Percentiles rank a stretch among this genome's conserved stretches.
These are phyloP conservation scores for Prunus padus DNA, from an alignment of 306 rosid genomes.

Conservation along the genomic window DNA sequence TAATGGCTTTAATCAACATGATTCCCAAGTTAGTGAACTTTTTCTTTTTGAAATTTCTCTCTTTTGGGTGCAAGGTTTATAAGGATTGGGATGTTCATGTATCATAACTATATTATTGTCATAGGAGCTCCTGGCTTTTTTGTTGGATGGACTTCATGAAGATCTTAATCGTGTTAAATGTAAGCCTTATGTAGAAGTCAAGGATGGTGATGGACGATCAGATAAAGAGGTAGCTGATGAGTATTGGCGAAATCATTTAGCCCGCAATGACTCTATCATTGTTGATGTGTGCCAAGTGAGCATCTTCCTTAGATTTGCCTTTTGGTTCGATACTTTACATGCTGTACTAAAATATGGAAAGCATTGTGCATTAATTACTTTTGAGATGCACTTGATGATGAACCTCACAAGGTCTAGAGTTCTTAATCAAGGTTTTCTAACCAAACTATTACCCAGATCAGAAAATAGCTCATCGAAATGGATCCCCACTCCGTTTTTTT, in stretches of 20 bases:
- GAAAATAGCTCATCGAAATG: not conserved
- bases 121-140: slow-evolving; percentile 94
- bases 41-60: slow-evolving; percentile 32
- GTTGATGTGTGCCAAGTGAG: slow-evolving; percentile 98
- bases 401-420: not conserved
- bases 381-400: not conserved
- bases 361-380: not conserved
- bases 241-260: slow-evolving; percentile 94
- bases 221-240: slow-evolving; percentile 93
- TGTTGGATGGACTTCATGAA: slow-evolving; percentile 98
- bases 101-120: slow-evolving; percentile 26
- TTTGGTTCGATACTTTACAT: not conserved
- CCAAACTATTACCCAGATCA: not conserved
- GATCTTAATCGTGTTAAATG: slow-evolving; percentile 97
- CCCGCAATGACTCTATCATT: slow-evolving; percentile 93
- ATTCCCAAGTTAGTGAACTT: slow-evolving; percentile 85
- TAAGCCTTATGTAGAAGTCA: slow-evolving; percentile 91
- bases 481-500: not conserved
- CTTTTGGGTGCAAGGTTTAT: slow-evolving; percentile 24
- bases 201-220: slow-evolving; percentile 76
- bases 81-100: slow-evolving; percentile 15
- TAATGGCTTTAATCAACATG: slow-evolving; percentile 99
- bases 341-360: not conserved
- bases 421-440: not conserved
- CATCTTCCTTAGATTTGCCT: slow-evolving; percentile 4